A percentile compares a stretch with the other conserved stretches of the same genome.
These are phyloP conservation scores for Cichorium intybus DNA, from an alignment of 140 eudicot genomes.

Conservation along the genomic window DNA sequence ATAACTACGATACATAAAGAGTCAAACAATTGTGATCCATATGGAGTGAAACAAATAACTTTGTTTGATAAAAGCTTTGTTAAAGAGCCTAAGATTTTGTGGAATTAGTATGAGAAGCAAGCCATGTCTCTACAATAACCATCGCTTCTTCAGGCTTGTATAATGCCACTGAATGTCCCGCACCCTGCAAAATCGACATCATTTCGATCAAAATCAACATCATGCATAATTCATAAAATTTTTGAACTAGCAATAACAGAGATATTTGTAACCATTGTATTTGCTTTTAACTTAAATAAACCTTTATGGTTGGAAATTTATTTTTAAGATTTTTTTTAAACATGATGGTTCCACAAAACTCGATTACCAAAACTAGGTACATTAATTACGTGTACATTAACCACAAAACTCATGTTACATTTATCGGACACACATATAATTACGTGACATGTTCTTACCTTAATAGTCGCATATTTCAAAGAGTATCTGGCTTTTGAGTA, in stretches of 20 bases:
- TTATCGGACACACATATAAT: background rate
- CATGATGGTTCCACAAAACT: background rate
- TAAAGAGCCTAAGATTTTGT: background rate
- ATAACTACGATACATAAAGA: background rate
- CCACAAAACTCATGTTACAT: too few relatives aligned
- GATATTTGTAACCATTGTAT: too few relatives aligned
- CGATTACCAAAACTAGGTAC: too few relatives aligned
- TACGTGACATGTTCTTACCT: slow-evolving; percentile 28
- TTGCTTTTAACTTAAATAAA: too few relatives aligned
- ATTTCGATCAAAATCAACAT: background rate
- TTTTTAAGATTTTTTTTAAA: too few relatives aligned
- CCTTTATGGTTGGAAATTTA: too few relatives aligned
- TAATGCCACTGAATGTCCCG: slow-evolving; percentile 35
- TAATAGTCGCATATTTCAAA: slow-evolving; percentile 53
- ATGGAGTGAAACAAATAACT: background rate
- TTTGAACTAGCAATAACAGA: background rate
- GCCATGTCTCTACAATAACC: slow-evolving; percentile 36
- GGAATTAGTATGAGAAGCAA: slow-evolving; percentile 25
- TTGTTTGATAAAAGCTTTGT: background rate
- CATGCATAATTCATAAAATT: background rate
- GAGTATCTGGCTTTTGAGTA: slow-evolving; percentile 33
- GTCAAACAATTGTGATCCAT: background rate
- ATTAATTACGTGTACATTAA: too few relatives aligned
- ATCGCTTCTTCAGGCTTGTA: slow-evolving; percentile 42
- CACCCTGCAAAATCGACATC: slow-evolving; percentile 27